Evolutionary conservation across 495 filamentous ascomycete genomes (phyloP).

Genomic region (Neurospora africana): DNA sequence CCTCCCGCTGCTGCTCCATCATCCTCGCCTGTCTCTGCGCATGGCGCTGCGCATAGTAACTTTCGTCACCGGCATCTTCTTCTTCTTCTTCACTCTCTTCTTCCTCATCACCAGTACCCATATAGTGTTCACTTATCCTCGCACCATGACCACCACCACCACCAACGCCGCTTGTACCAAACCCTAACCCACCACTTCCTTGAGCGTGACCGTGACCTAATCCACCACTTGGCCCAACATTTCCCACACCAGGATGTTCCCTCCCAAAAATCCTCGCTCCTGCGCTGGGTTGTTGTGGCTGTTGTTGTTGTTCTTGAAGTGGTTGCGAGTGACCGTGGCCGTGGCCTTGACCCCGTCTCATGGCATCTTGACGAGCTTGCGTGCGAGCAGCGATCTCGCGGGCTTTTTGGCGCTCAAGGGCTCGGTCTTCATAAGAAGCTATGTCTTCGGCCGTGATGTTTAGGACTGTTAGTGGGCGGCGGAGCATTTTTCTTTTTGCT

Average conservation of each 20-base stretch:
- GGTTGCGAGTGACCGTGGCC: slow-evolving; percentile 2
- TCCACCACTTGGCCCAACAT: not conserved
- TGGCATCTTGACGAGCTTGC: slow-evolving; percentile 5
- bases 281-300: not conserved
- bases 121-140: not conserved
- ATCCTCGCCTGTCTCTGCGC: slow-evolving; percentile 2
- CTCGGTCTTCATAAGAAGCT: slow-evolving; percentile 59
- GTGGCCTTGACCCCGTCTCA: slow-evolving; percentile 2
- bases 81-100: slow-evolving; percentile 10
- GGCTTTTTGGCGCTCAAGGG: slow-evolving; percentile 19
- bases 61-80: slow-evolving; percentile 13
- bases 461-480: slow-evolving; percentile 68
- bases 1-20: not conserved
- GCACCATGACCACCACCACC: not conserved
- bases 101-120: not conserved
- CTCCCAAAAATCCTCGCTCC: not conserved
- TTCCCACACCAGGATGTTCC: not conserved
- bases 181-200: not conserved
- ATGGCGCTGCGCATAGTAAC: slow-evolving; percentile 11
- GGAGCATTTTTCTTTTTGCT: slow-evolving; percentile 56
- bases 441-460: slow-evolving; percentile 70
- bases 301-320: not conserved
- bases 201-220: not conserved
- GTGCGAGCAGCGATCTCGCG: slow-evolving; percentile 12
- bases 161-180: not conserved